phyloP scores from a whole-genome alignment of 106 monocot species.

The Apostasia shenzhenica region DNA sequence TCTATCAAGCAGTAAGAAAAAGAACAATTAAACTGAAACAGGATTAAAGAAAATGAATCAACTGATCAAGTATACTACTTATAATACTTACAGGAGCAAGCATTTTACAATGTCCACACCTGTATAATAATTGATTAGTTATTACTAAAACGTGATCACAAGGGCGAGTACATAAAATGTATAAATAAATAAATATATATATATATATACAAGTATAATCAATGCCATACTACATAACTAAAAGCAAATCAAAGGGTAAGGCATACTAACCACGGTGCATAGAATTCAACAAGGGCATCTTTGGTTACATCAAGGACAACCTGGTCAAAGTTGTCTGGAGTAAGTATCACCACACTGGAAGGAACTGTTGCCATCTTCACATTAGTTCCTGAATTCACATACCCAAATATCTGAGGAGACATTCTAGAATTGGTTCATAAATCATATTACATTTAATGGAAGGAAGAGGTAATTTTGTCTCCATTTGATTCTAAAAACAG shows the following conservation, averaged over 20 bases:
- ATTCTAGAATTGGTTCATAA: neutral
- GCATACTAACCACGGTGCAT: slow-evolving; percentile 79
- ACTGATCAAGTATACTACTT: neutral
- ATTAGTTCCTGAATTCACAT: slow-evolving; percentile 67
- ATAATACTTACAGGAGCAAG: slow-evolving; percentile 89
- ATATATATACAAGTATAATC: neutral
- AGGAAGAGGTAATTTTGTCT: neutral
- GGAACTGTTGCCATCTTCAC: slow-evolving; percentile 73
- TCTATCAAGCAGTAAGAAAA: slow-evolving; percentile 33
- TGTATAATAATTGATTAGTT: slow-evolving; percentile 15
- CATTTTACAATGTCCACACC: slow-evolving; percentile 96
- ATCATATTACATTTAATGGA: neutral
- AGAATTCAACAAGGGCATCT: slow-evolving; percentile 99
- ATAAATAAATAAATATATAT: too few species aligned
- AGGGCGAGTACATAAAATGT: too few species aligned
- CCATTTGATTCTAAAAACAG: too few species aligned
- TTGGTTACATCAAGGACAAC: slow-evolving; percentile 77
- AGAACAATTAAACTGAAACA: neutral
- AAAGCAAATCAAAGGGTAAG: neutral
- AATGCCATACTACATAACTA: neutral
- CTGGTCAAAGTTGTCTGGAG: slow-evolving; percentile 61
- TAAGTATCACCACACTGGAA: slow-evolving; percentile 77
- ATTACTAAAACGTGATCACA: neutral
- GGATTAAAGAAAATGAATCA: too few species aligned
- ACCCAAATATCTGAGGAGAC: neutral